Percentiles rank a stretch among this genome's conserved stretches.
Evolutionary conservation across 257 asterid genomes (phyloP).

Genomic region (Handroanthus guayacan): DNA sequence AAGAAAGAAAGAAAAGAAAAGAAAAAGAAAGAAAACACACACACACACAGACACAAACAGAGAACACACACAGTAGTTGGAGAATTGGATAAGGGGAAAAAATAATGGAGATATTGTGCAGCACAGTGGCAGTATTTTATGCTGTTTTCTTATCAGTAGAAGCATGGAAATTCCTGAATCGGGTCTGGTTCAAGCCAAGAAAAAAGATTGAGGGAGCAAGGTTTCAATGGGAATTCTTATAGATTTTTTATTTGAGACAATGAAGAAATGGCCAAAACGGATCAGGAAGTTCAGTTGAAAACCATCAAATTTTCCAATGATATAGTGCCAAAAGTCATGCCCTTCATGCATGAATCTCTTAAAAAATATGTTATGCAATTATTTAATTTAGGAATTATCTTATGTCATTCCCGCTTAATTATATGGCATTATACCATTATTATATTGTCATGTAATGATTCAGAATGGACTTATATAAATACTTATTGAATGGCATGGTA

Average conservation of each 20-base stretch:
- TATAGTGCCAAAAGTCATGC: conserved; percentile 42
- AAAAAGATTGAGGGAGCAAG: conserved; percentile 38
- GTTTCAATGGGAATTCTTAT: conserved; percentile 49
- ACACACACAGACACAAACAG: no score
- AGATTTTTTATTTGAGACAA: conserved; percentile 45
- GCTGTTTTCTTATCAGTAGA: conserved; percentile 14
- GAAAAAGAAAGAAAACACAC: no score
- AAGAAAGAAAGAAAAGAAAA: no score
- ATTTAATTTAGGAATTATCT: background rate
- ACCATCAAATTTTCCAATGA: conserved; percentile 49
- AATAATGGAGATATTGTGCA: background rate
- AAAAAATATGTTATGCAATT: conserved; percentile 32
- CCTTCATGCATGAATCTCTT: conserved; percentile 32
- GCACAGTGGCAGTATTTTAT: background rate
- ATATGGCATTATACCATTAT: background rate
- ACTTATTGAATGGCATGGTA: no score
- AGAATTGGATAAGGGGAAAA: background rate
- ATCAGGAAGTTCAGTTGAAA: conserved; percentile 38
- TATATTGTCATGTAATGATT: background rate
- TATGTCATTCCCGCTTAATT: background rate
- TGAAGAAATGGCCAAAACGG: conserved; percentile 28
- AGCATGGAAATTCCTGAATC: conserved; percentile 40
- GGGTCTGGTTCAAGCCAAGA: conserved; percentile 53
- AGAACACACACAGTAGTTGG: background rate
- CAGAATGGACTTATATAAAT: no score